These are phyloP conservation scores for Fusarium napiforme DNA, from an alignment of 2,329 filamentous ascomycete species.

Conservation along the genomic window DNA sequence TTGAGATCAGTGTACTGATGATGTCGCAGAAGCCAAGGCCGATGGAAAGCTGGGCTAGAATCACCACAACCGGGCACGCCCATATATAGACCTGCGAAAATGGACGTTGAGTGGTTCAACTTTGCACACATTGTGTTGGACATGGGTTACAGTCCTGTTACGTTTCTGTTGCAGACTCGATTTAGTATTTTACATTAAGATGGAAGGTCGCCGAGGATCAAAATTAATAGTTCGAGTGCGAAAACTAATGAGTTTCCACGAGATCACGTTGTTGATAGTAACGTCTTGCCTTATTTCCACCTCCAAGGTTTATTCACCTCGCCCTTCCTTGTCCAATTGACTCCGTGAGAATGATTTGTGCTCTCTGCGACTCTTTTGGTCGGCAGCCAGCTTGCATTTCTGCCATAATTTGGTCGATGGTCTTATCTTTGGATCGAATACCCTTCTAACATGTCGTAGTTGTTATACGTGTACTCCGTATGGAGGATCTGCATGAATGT, in stretches of 20 bases:
- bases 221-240: conserved; percentile 21
- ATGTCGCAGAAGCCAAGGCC: conserved; percentile 71
- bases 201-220: conserved; percentile 10
- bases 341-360: not conserved
- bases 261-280: conserved; percentile 27
- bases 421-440: not conserved
- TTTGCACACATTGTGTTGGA: conserved; percentile 8
- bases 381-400: too few species aligned
- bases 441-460: not conserved
- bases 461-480: not conserved
- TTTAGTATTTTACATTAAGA: conserved; percentile 1
- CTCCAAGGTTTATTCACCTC: not conserved
- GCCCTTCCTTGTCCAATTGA: not conserved
- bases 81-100: conserved; percentile 15
- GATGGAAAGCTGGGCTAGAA: conserved; percentile 73
- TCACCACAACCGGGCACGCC: conserved; percentile 21
- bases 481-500: not conserved
- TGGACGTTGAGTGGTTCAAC: conserved; percentile 1
- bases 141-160: conserved; percentile 8
- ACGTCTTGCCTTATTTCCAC: conserved; percentile 17
- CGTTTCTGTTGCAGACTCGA: conserved; percentile 9
- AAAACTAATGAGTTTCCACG: conserved; percentile 12
- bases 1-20: conserved; percentile 32
- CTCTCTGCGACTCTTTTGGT: not conserved
- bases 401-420: too few species aligned